A percentile compares a stretch with the other conserved stretches of the same genome.
Conservation (phyloP, 1,284 basidiomycete species). For the Sporisorium scitamineum region DNA sequence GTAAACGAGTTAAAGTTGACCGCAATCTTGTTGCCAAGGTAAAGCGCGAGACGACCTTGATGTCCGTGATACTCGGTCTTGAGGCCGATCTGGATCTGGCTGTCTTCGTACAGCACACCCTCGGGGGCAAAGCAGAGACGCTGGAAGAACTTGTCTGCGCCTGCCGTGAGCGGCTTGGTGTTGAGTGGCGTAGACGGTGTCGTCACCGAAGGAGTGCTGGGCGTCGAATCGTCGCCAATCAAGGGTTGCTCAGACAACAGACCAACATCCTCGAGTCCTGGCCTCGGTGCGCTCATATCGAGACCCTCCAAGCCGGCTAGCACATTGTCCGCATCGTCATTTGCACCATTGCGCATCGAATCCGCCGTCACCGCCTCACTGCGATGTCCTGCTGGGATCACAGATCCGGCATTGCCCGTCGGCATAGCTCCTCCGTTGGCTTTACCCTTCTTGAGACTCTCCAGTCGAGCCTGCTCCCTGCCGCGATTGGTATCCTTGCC, state of each 20-base stretch:
- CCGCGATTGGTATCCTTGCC: conserved; percentile 90
- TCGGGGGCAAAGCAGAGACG: conserved; percentile 84
- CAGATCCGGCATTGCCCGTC: conserved; percentile 46
- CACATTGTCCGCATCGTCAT: conserved; percentile 73
- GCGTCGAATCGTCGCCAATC: conserved; percentile 29
- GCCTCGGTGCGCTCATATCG: conserved; percentile 74
- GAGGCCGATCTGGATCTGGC: conserved; percentile 92
- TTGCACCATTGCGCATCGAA: conserved; percentile 31
- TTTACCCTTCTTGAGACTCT: conserved; percentile 70
- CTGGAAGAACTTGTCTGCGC: conserved; percentile 79
- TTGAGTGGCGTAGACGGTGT: conserved; percentile 31
- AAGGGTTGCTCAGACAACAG: conserved; percentile 29
- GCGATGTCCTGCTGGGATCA: conserved; percentile 51
- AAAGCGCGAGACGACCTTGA: conserved; percentile 89
- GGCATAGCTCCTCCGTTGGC: conserved; percentile 66
- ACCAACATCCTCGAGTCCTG: conserved; percentile 43
- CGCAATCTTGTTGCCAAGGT: conserved; percentile 94
- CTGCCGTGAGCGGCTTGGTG: conserved; percentile 56
- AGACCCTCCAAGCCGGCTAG: conserved; percentile 84
- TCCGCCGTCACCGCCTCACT: conserved; percentile 55
- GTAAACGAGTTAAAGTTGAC: conserved; percentile 89
- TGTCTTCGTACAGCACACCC: conserved; percentile 94
- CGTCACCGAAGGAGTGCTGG: conserved; percentile 26
- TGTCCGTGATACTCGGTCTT: conserved; percentile 95
- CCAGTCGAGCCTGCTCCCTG: conserved; percentile 75